phyloP scores from a whole-genome alignment of 2,329 filamentous ascomycete species.

The Elsinoe ampelina region DNA sequence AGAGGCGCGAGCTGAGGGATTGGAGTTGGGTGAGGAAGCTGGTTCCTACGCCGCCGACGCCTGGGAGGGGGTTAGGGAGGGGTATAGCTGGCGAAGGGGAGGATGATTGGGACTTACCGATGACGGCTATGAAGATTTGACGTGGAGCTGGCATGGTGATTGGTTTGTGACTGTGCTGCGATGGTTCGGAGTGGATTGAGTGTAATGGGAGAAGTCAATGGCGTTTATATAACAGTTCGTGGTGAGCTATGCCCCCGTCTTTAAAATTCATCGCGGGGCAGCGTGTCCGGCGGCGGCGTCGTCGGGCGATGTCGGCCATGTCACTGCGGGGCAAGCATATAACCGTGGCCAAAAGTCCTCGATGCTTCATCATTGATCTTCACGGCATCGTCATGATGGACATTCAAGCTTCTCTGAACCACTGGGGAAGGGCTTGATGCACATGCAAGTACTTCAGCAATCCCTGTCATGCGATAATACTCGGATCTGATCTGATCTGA shows the following conservation, averaged over 20 bases:
- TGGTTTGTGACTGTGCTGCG: neutral
- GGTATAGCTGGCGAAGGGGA: neutral
- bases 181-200: neutral
- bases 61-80: slow-evolving; percentile 36
- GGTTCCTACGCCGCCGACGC: slow-evolving; percentile 87
- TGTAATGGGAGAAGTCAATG: neutral
- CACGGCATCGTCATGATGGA: neutral
- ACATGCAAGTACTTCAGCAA: neutral
- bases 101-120: slow-evolving; percentile 26
- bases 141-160: slow-evolving; percentile 31
- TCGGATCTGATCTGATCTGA: neutral
- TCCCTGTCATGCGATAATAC: neutral
- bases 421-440: neutral
- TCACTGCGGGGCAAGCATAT: neutral
- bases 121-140: slow-evolving; percentile 40
- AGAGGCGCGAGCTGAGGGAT: slow-evolving; percentile 52
- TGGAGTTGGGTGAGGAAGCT: slow-evolving; percentile 79
- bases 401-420: neutral
- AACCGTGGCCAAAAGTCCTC: neutral
- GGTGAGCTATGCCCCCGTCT: neutral
- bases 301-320: slow-evolving; percentile 1
- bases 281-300: neutral
- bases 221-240: neutral
- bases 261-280: slow-evolving; percentile 9
- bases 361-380: slow-evolving; percentile 1